Conservation (phyloP, 768 basidiomycete species). For the Tephrocybe rancida region DNA sequence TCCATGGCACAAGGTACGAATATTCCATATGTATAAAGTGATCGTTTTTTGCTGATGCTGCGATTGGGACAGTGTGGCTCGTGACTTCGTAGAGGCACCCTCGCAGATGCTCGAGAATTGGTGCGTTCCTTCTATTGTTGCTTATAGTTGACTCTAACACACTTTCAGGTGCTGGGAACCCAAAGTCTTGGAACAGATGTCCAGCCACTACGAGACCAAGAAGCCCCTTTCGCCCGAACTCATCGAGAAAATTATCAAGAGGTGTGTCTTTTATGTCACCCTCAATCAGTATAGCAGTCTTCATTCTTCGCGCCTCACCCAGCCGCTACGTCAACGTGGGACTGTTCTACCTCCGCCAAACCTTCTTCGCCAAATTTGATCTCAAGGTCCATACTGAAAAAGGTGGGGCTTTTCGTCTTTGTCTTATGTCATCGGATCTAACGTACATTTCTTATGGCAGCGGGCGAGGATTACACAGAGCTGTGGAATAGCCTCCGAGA, state of each 20-base stretch:
- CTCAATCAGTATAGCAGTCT: not conserved
- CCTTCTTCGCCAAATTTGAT: conserved; percentile 85
- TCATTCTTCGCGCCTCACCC: conserved; percentile 1
- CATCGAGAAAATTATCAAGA: conserved; percentile 81
- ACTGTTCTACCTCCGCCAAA: conserved; percentile 77
- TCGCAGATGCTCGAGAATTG: conserved; percentile 94
- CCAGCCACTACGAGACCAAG: conserved; percentile 77
- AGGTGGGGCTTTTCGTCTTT: conserved; percentile 35
- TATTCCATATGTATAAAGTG: not conserved
- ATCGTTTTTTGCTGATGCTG: not conserved
- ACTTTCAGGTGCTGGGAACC: conserved; percentile 76
- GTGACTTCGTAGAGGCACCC: conserved; percentile 89
- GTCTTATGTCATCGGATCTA: too few species aligned
- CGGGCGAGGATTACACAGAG: conserved; percentile 69
- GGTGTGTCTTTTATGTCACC: conserved; percentile 36
- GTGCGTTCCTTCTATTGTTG: conserved; percentile 34
- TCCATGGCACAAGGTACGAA: conserved; percentile 75
- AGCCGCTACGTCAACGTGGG: conserved; percentile 84
- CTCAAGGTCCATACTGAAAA: conserved; percentile 73
- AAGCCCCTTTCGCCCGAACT: conserved; percentile 70
- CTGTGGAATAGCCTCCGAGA: conserved; percentile 80
- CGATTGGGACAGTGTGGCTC: conserved; percentile 50
- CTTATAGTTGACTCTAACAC: not conserved
- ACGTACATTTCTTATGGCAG: conserved; percentile 28
- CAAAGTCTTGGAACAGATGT: conserved; percentile 74